Evolutionary conservation across 176 grass and related monocot species (phyloP), one percentile per base, ranked within the genome.

Genomic region (Aechmea fasciata): DNA sequence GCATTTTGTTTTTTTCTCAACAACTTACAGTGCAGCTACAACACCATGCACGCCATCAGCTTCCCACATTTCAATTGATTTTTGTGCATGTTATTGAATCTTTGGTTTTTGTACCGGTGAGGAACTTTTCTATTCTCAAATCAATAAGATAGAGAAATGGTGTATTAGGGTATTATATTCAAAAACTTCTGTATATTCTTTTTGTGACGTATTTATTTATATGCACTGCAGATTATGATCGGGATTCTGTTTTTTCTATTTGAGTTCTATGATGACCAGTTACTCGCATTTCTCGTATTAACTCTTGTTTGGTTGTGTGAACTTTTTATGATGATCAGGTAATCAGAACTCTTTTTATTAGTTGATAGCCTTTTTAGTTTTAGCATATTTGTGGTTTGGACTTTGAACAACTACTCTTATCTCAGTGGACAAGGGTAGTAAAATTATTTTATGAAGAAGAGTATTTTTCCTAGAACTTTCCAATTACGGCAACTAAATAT

Each of bases 241-340:
- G 94, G 94, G 57, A 85, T 99, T 71, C 78, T 99, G 71, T 99
- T 99, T 79, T 99, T 99, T 69, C 87, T 99, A 65, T 93, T 99
- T 82, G 94, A 90, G 71, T 99, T 99, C 75, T 99, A 99, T 2
- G 84, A 99, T 87, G 94, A 99, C 75, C 89, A 93, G 69, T 69
- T 93, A 84, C 86, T 99, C 19, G 94, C 94, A 0, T 90, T 99
- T 69, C 82, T 99, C 74, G 89, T 99, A 61, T 82, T 99, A 75
- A 93, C 89, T 73, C 94, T 99, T 72, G 94, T 99, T 54, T 99
- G 94, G 94, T 82, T 99, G 75, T 99, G 94, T 75, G 94, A 99
- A 67, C 70, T 99, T 50, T 99, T 99, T 77, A 99, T 84, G 2
- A 99, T 99, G 94, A 99, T 99, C 66, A 99, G 94, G 94, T 99